A percentile compares a stretch with the other conserved stretches of the same genome.
phyloP scores from a whole-genome alignment of 1,139 yeast genomes.

The Sugiyamaella neomexicana region DNA sequence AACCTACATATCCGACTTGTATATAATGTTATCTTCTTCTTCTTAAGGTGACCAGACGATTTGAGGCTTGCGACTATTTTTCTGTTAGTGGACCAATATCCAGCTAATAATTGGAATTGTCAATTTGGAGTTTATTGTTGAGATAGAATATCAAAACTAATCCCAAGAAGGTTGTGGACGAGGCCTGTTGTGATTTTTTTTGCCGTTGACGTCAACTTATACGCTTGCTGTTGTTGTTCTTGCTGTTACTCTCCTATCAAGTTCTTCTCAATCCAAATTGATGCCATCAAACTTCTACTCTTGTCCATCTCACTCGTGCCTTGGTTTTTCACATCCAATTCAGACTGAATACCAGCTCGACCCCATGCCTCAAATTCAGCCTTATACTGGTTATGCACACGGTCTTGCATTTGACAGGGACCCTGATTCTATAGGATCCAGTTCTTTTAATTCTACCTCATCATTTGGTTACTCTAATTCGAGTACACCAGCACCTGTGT shows the following conservation, averaged over 20 bases:
- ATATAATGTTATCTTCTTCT: neutral
- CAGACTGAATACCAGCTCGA: neutral
- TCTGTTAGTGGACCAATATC: neutral
- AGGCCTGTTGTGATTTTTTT: neutral
- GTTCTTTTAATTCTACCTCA: constrained; percentile 17
- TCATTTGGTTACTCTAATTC: neutral
- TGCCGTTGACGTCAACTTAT: neutral
- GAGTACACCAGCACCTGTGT: neutral
- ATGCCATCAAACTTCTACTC: no score
- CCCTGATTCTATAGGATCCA: constrained; percentile 4
- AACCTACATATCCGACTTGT: neutral
- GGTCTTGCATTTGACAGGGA: constrained; percentile 17
- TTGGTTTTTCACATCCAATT: no score
- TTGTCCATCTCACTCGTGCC: no score
- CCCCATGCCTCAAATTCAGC: constrained; percentile 1
- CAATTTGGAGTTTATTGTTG: neutral
- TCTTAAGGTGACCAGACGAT: neutral
- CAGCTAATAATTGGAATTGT: neutral
- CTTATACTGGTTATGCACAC: neutral
- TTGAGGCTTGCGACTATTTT: neutral
- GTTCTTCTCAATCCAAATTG: no score
- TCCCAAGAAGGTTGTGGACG: neutral
- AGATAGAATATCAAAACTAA: constrained; percentile 1
- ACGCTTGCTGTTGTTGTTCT: no score
- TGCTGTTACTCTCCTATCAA: no score